A percentile compares a stretch with the other conserved stretches of the same genome.
Evolutionary conservation across 1,139 yeast species (phyloP).

Genomic region (Lodderomyces theae): DNA sequence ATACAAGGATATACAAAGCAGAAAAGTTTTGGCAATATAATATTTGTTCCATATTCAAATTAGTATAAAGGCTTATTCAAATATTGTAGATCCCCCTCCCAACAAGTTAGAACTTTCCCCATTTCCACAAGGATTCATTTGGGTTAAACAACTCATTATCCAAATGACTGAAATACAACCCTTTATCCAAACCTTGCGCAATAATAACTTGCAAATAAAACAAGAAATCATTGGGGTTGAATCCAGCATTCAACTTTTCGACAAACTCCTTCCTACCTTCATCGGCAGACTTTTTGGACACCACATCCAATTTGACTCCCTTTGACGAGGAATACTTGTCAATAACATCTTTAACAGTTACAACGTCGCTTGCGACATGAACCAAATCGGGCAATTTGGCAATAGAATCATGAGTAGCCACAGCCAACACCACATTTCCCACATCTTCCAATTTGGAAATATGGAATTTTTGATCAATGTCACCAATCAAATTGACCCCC

Average conservation of each 20-base stretch:
- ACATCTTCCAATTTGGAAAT: slow-evolving; percentile 43
- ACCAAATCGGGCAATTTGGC: slow-evolving; percentile 44
- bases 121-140: slow-evolving; percentile 49
- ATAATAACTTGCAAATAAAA: slow-evolving; percentile 28
- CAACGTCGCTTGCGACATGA: slow-evolving; percentile 40
- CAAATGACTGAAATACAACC: slow-evolving; percentile 29
- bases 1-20: too few relatives aligned
- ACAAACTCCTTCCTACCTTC: slow-evolving; percentile 31
- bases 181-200: slow-evolving; percentile 34
- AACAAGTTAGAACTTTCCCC: slow-evolving; percentile 34
- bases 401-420: slow-evolving; percentile 33
- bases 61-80: too few relatives aligned
- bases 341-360: slow-evolving; percentile 38
- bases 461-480: slow-evolving; percentile 29
- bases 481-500: slow-evolving; percentile 43
- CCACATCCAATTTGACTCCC: slow-evolving; percentile 31
- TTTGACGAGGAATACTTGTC: slow-evolving; percentile 40
- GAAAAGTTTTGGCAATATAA: too few relatives aligned
- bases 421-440: slow-evolving; percentile 43
- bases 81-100: too few relatives aligned
- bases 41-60: too few relatives aligned
- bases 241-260: slow-evolving; percentile 28
- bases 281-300: slow-evolving; percentile 19
- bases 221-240: slow-evolving; percentile 28
- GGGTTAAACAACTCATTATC: slow-evolving; percentile 58